A percentile compares a stretch with the other conserved stretches of the same genome.
These are phyloP conservation scores for Epicoccum sorghinum DNA, from an alignment of 2,329 filamentous ascomycete species.

Conservation along the genomic window DNA sequence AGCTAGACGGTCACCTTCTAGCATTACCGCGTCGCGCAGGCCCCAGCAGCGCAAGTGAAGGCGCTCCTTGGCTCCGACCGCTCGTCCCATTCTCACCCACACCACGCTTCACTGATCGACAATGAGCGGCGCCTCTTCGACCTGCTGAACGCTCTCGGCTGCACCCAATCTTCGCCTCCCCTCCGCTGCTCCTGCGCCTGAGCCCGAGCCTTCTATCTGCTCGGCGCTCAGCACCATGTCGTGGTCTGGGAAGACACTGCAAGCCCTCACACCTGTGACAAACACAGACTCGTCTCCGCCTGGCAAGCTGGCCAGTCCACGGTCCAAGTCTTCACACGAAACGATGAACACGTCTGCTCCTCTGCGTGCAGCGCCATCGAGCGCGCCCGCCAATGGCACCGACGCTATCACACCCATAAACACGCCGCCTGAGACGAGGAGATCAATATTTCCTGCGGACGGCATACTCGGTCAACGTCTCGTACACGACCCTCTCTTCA, in stretches of 20 bases:
- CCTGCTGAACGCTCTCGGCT: conserved; percentile 73
- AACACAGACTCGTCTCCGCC: conserved; percentile 69
- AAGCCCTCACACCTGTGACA: conserved; percentile 69
- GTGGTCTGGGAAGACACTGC: conserved; percentile 60
- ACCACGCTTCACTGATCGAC: conserved; percentile 32
- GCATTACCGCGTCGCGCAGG: conserved; percentile 28
- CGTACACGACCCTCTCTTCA: conserved; percentile 68
- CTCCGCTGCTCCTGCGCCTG: conserved; percentile 29
- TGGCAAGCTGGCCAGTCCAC: conserved; percentile 62
- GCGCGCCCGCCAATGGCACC: conserved; percentile 52
- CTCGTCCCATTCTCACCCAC: conserved; percentile 10
- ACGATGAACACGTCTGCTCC: conserved; percentile 41
- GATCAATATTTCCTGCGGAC: conserved; percentile 58
- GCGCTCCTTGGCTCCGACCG: conserved; percentile 16
- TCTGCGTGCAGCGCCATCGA: conserved; percentile 40
- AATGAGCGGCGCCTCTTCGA: conserved; percentile 58
- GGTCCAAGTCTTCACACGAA: conserved; percentile 50
- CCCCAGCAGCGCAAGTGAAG: conserved; percentile 21
- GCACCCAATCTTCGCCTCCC: conserved; percentile 52
- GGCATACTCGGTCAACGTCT: conserved; percentile 64
- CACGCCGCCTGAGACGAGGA: conserved; percentile 51
- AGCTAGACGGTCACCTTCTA: conserved; percentile 1
- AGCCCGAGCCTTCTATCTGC: conserved; percentile 55
- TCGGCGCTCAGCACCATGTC: conserved; percentile 62
- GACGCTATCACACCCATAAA: conserved; percentile 53